These are phyloP conservation scores for Solanum clarkiae DNA, from an alignment of 257 asterid species.

Conservation along the genomic window DNA sequence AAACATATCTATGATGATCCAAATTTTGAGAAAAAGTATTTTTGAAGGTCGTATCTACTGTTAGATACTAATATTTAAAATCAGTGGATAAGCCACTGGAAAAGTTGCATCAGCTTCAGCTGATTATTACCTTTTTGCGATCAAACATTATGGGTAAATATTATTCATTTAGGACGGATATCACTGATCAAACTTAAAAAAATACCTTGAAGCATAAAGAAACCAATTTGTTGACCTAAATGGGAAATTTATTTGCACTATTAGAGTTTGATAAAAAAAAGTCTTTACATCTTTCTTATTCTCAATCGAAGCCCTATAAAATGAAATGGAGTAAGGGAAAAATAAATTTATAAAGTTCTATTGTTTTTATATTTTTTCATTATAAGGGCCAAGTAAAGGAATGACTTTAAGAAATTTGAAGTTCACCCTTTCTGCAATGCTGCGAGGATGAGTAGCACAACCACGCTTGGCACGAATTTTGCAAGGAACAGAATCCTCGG, in stretches of 20 bases:
- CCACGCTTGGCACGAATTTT: conserved; percentile 93
- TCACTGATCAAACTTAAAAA: background rate
- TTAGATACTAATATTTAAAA: background rate
- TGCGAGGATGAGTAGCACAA: conserved; percentile 91
- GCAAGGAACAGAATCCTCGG: conserved; percentile 78
- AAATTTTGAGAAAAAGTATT: background rate
- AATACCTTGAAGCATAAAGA: background rate
- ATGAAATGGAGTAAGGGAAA: background rate
- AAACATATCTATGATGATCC: background rate
- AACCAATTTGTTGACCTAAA: background rate
- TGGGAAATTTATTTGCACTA: background rate
- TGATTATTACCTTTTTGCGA: background rate
- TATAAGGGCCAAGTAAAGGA: background rate
- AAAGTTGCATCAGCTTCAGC: background rate
- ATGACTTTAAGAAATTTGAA: too few species aligned
- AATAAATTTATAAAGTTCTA: background rate
- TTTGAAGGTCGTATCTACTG: background rate
- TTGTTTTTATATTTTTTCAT: background rate
- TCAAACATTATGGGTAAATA: background rate
- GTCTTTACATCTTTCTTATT: background rate
- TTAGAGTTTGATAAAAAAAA: background rate
- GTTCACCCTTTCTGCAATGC: conserved; percentile 82
- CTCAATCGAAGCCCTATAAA: background rate
- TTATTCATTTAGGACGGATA: background rate
- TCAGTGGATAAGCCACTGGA: background rate